A percentile compares a stretch with the other conserved stretches of the same genome.
Evolutionary conservation across 768 basidiomycete species (phyloP).

Genomic region (Phanerodontia chrysosporium): DNA sequence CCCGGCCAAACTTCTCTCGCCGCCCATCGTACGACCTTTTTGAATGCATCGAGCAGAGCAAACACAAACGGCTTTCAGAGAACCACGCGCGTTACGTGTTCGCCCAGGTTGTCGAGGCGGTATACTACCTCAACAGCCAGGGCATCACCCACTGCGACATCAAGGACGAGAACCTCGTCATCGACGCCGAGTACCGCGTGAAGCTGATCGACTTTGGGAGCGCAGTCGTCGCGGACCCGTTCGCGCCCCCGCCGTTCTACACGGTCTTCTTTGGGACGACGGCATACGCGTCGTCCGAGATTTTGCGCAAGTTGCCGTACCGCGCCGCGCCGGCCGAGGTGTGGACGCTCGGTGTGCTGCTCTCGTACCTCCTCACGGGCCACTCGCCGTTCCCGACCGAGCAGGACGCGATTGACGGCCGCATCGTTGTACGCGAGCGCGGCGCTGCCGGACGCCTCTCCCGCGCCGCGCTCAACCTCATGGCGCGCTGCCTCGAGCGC

Average conservation of each 20-base stretch:
- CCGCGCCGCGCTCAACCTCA: slow-evolving; percentile 50
- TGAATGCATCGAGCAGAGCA: slow-evolving; percentile 89
- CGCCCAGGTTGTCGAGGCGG: slow-evolving; percentile 81
- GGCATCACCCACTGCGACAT: slow-evolving; percentile 94
- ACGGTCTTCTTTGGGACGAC: slow-evolving; percentile 88
- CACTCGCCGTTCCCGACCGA: slow-evolving; percentile 90
- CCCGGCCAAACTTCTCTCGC: slow-evolving; percentile 43
- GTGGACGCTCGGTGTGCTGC: slow-evolving; percentile 93
- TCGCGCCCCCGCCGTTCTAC: slow-evolving; percentile 60
- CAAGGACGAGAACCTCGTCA: slow-evolving; percentile 93
- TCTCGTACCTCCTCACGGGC: slow-evolving; percentile 92
- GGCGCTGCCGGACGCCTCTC: not conserved
- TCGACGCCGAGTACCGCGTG: slow-evolving; percentile 71
- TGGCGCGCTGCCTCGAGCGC: slow-evolving; percentile 78
- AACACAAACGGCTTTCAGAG: slow-evolving; percentile 76
- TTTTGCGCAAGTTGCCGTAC: slow-evolving; percentile 83
- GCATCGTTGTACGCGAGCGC: slow-evolving; percentile 41
- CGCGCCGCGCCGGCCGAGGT: slow-evolving; percentile 93
- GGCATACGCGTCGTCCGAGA: slow-evolving; percentile 94
- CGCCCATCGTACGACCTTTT: slow-evolving; percentile 90
- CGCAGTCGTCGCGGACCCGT: slow-evolving; percentile 69
- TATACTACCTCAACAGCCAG: slow-evolving; percentile 71
- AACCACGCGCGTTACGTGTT: slow-evolving; percentile 79
- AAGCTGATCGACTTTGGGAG: slow-evolving; percentile 97
- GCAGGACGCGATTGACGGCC: slow-evolving; percentile 69